These are phyloP conservation scores for Firmiana major DNA, from an alignment of 345 rosid genomes.

Conservation along the genomic window DNA sequence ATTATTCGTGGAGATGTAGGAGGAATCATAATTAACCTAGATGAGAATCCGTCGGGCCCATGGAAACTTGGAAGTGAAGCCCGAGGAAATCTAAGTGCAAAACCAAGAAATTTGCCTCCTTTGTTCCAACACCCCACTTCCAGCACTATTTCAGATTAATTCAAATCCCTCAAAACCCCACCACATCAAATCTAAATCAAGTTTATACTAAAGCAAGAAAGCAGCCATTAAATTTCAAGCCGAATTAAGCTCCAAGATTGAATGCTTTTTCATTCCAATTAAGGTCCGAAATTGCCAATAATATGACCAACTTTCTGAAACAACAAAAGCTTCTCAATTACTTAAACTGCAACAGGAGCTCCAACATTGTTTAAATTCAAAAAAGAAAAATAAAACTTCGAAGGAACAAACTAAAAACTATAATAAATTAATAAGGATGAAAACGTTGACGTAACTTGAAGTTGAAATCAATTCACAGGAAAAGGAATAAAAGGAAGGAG, in stretches of 20 bases:
- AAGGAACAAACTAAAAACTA: neutral
- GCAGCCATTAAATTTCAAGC: neutral
- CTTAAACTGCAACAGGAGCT: neutral
- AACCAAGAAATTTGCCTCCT: neutral
- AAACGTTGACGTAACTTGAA: neutral
- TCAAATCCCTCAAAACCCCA: neutral
- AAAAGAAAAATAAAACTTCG: neutral
- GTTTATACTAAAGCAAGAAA: neutral
- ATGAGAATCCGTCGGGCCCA: too few species aligned
- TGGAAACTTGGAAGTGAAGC: too few species aligned
- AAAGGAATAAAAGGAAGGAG: neutral
- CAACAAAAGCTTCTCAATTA: neutral
- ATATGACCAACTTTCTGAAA: neutral
- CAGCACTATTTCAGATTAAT: neutral
- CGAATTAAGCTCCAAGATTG: too few species aligned
- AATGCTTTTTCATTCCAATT: too few species aligned
- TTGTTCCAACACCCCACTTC: neutral
- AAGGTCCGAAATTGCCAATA: neutral
- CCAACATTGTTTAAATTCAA: neutral
- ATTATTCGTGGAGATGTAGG: too few species aligned
- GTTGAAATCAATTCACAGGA: neutral
- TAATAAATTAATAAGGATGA: neutral
- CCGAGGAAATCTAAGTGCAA: neutral
- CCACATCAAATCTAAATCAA: neutral
- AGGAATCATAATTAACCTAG: too few species aligned